These are phyloP conservation scores for Neurospora sp. DNA, from an alignment of 495 filamentous ascomycete species.

Conservation along the genomic window DNA sequence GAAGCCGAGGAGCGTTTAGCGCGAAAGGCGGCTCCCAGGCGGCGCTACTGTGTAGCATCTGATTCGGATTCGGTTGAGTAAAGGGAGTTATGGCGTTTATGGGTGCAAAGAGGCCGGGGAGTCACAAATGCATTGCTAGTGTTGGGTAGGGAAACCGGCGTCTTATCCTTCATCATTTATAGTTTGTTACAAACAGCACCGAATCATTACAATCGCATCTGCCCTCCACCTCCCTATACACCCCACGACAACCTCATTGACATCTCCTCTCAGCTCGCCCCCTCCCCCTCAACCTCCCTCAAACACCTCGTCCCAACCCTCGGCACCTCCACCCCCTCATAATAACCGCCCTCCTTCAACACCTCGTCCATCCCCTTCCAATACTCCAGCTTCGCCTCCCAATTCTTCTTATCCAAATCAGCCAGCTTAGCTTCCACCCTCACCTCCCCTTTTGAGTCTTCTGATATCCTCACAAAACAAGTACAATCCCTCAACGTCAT, in stretches of 20 bases:
- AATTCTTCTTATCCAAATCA: conserved; percentile 83
- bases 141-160: not conserved
- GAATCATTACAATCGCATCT: not conserved
- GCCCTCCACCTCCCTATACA: not conserved
- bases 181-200: not conserved
- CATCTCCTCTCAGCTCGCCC: not conserved
- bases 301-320: conserved; percentile 13
- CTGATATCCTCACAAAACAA: conserved; percentile 58
- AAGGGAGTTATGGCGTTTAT: not conserved
- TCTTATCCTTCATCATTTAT: not conserved
- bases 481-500: conserved; percentile 92
- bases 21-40: not conserved
- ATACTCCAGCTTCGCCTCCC: conserved; percentile 55
- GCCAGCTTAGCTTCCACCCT: conserved; percentile 64
- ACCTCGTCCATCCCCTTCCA: conserved; percentile 58
- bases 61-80: not conserved
- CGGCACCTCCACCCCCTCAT: conserved; percentile 42
- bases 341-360: conserved; percentile 66
- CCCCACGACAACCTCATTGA: not conserved
- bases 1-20: not conserved
- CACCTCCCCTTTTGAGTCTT: conserved; percentile 10
- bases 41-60: not conserved
- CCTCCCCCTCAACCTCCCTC: conserved; percentile 3
- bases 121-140: not conserved
- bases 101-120: not conserved